These are phyloP conservation scores for Colletotrichum sp. DNA, from an alignment of 2,329 filamentous ascomycete species.

Conservation along the genomic window DNA sequence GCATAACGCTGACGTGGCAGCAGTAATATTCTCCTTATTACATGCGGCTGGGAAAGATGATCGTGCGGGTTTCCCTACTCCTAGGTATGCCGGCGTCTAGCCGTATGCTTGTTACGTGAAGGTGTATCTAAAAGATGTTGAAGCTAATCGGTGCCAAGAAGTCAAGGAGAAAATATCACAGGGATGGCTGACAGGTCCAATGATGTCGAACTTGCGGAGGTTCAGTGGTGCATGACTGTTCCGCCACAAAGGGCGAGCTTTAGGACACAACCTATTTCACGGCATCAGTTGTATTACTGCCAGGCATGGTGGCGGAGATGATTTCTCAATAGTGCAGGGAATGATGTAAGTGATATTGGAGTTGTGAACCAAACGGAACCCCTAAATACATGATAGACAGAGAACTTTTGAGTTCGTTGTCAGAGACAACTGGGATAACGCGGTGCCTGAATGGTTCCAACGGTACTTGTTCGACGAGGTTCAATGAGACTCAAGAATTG, in stretches of 20 bases:
- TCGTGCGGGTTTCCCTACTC: not conserved
- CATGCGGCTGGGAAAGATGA: not conserved
- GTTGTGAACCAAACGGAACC: not conserved
- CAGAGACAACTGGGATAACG: not conserved
- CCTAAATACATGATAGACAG: not conserved
- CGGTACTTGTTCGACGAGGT: not conserved
- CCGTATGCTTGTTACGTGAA: not conserved
- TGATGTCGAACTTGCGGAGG: not conserved
- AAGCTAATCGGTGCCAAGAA: not conserved
- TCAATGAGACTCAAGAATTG: not conserved
- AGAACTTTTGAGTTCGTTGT: not conserved
- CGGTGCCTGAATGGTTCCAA: not conserved
- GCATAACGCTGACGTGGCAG: not conserved
- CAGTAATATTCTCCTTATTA: not conserved
- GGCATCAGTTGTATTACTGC: not conserved
- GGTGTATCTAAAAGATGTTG: not conserved
- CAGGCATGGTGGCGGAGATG: not conserved
- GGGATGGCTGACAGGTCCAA: not conserved
- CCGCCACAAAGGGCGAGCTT: not conserved
- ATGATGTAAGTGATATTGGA: not conserved
- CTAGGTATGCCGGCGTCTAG: not conserved
- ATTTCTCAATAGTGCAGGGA: not conserved
- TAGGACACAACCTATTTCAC: not conserved
- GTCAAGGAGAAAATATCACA: not conserved
- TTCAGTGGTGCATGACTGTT: not conserved